A percentile compares a stretch with the other conserved stretches of the same genome.
Evolutionary conservation across 192 early-diverging fungal genomes (phyloP).

Genomic region (Backusella macrospora): DNA sequence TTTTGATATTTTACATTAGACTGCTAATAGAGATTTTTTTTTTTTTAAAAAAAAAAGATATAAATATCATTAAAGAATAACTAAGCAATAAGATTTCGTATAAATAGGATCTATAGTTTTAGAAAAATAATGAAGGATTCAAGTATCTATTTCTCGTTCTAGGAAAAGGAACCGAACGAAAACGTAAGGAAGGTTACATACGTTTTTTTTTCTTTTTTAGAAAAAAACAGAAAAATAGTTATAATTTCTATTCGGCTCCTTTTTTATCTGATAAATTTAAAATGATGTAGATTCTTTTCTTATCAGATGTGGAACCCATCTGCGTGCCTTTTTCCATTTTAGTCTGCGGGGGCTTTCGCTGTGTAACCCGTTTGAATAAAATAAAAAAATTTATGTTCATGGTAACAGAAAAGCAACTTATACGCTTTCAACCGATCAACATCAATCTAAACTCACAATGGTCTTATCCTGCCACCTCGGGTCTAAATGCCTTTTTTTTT

Average conservation of each 20-base stretch:
- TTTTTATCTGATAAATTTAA: too few species aligned
- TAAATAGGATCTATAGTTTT: background rate
- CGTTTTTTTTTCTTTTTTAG: background rate
- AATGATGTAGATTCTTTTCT: background rate
- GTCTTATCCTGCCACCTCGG: background rate
- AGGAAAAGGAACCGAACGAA: background rate
- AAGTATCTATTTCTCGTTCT: too few species aligned
- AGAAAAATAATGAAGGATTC: background rate
- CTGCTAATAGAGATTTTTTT: too few species aligned
- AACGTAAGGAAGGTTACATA: background rate
- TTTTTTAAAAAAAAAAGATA: background rate
- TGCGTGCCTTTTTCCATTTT: background rate
- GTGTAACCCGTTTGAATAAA: background rate
- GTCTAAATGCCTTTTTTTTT: background rate
- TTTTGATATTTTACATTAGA: too few species aligned
- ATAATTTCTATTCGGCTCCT: too few species aligned
- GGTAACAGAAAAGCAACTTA: background rate
- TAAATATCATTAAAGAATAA: background rate
- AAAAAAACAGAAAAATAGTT: too few species aligned
- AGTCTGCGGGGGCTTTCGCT: constrained; percentile 10
- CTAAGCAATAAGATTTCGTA: background rate
- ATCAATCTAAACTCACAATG: background rate
- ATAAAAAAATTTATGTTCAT: constrained; percentile 1
- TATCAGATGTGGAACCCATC: background rate
- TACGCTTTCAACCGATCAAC: background rate